Evolutionary conservation across 768 basidiomycete species (phyloP).

Genomic region (Hygrocybe punicea): DNA sequence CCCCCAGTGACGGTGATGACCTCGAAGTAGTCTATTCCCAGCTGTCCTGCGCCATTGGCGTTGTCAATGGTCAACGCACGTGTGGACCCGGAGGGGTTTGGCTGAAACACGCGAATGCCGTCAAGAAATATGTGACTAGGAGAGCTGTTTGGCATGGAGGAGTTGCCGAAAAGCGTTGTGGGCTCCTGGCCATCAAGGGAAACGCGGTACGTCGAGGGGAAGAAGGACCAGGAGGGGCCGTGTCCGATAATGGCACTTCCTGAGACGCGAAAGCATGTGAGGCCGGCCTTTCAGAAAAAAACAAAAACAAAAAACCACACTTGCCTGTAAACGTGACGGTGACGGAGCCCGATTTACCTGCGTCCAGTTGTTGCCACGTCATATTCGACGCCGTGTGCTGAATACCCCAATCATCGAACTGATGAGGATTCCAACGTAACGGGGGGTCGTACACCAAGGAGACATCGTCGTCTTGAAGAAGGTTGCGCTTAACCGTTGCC

Average conservation of each 20-base stretch:
- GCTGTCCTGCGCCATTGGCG: neutral
- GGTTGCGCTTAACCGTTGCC: neutral
- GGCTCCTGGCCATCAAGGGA: neutral
- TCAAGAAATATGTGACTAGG: neutral
- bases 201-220: neutral
- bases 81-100: neutral
- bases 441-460: neutral
- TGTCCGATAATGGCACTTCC: neutral
- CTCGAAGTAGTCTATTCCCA: neutral
- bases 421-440: neutral
- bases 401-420: neutral
- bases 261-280: neutral
- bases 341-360: neutral
- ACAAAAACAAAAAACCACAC: neutral
- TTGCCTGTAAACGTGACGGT: neutral
- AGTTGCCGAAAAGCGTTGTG: neutral
- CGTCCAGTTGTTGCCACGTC: neutral
- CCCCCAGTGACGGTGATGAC: conserved; percentile 1
- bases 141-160: neutral
- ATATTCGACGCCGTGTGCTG: neutral
- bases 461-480: neutral
- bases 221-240: neutral
- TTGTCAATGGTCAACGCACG: neutral
- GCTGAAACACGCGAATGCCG: neutral
- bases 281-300: neutral